Base-by-base conservation (phyloP, 2,329 filamentous ascomycete genomes). In the Xylaria polymorpha region DNA sequence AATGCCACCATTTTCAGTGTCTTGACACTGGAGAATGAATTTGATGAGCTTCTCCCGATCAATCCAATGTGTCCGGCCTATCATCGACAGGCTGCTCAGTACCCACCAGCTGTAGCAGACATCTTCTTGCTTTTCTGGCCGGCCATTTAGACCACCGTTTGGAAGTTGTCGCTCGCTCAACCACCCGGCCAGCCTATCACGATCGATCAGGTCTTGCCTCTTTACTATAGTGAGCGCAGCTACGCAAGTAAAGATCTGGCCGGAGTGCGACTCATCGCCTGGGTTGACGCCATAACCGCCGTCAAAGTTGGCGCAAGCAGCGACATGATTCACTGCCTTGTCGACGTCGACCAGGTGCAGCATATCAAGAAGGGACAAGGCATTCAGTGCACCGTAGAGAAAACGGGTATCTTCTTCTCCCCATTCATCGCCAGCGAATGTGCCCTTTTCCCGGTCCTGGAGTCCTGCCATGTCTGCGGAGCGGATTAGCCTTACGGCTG, bases 91-190 rank as follows among this genome's bases (percentile, higher is more conserved):
- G 79, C 94, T 97, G 78, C 93, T 95, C 77, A 95, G 84, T 53
- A 98, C 96, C 96, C 96, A 99, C 96, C 96, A 99, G 79, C 94
- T 97, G 82, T 99, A 99, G 83, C 96, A 99, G 15, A 97, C 95
- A 79, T 99, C 96, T 79, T 97, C 95, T 71, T 92, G 83, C 84
- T 99, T 99, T 82, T 98, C 96, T 0, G 96, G 96, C 58, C 96
- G 88, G 2, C 96, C 96, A 79, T 99, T 99, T 60, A 99, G 83
- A 0, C 96, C 96, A 37, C 96, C 96, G 57, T 91, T 91, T 10
- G 93, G 88, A 35, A 97, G 85, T 79, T 99, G 96, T 71, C 96
- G 88, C 81, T 99, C 96, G 80, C 94, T 97, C 63, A 99, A 85
- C 96, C 96, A 99, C 58, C 90, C 88, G 20, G 91, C 94, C 4